Conservation (phyloP, 345 rosid species). For the Excoecaria agallocha region DNA sequence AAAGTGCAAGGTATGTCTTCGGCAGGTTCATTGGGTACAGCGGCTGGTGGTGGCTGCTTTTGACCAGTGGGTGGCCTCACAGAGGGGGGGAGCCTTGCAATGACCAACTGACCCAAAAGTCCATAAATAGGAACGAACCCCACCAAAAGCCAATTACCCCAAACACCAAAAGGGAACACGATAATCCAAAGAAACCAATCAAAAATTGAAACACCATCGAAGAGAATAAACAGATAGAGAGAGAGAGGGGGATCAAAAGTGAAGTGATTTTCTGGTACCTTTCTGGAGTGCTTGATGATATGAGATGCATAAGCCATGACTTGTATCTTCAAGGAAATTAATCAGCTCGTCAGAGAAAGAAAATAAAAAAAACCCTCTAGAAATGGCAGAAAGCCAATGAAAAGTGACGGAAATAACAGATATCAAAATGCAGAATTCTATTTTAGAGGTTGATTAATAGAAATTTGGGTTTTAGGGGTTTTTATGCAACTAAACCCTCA, state of each 20-base stretch:
- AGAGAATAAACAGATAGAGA: background rate
- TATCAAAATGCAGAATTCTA: background rate
- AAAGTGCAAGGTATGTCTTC: slow-evolving; percentile 74
- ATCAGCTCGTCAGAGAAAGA: background rate
- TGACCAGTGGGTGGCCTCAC: slow-evolving; percentile 32
- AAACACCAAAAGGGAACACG: background rate
- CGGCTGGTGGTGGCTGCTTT: slow-evolving; percentile 22
- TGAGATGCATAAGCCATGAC: slow-evolving; percentile 56
- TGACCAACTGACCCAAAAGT: background rate
- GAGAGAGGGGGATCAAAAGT: background rate
- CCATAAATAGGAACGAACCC: background rate
- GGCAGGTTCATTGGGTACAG: slow-evolving; percentile 32
- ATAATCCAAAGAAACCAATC: background rate
- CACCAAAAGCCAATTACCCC: background rate
- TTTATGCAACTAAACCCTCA: no score
- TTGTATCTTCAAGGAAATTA: slow-evolving; percentile 12
- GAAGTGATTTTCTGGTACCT: slow-evolving; percentile 28
- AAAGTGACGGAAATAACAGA: background rate
- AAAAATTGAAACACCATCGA: background rate
- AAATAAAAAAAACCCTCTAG: background rate
- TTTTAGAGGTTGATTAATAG: background rate
- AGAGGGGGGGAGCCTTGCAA: slow-evolving; percentile 44
- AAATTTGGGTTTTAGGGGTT: background rate
- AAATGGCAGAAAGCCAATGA: background rate
- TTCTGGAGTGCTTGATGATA: slow-evolving; percentile 55